phyloP scores from a whole-genome alignment of 176 grass and related monocot genomes.

The Avena atlantica region DNA sequence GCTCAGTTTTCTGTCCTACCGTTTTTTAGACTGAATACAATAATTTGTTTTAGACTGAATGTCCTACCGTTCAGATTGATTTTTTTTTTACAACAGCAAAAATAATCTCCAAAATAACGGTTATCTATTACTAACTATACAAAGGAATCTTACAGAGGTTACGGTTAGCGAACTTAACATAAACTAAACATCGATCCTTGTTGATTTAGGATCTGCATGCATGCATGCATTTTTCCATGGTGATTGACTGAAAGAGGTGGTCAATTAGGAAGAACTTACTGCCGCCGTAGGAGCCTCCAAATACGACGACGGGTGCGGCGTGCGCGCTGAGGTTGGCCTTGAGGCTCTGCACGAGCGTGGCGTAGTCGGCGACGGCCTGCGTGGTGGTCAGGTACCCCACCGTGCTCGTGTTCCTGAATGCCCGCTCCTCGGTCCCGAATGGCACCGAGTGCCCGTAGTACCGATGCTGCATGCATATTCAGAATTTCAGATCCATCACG shows the following conservation, averaged over 20 bases:
- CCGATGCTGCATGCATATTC: conserved; percentile 49
- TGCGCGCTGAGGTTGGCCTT: conserved; percentile 61
- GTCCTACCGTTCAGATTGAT: neutral
- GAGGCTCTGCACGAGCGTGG: conserved; percentile 53
- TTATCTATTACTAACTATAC: neutral
- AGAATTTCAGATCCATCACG: neutral
- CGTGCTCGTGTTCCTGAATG: conserved; percentile 45
- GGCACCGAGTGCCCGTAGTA: conserved; percentile 71
- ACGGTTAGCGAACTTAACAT: neutral
- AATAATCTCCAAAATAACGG: neutral
- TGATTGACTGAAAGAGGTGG: neutral
- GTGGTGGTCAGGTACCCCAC: conserved; percentile 58
- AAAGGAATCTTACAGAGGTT: neutral
- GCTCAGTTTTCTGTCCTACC: neutral
- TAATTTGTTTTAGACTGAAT: too few species aligned
- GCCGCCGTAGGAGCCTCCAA: conserved; percentile 72
- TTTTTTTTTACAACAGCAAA: neutral
- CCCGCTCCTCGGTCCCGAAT: conserved; percentile 41
- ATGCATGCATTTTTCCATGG: neutral
- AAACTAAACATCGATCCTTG: neutral
- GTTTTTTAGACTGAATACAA: too few species aligned
- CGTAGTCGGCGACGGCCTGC: conserved; percentile 68
- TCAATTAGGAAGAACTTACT: conserved; percentile 41
- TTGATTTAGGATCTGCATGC: neutral
- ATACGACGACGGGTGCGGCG: conserved; percentile 47